These are phyloP conservation scores for Diaporthe humulicola DNA, from an alignment of 2,329 filamentous ascomycete genomes.

Conservation along the genomic window DNA sequence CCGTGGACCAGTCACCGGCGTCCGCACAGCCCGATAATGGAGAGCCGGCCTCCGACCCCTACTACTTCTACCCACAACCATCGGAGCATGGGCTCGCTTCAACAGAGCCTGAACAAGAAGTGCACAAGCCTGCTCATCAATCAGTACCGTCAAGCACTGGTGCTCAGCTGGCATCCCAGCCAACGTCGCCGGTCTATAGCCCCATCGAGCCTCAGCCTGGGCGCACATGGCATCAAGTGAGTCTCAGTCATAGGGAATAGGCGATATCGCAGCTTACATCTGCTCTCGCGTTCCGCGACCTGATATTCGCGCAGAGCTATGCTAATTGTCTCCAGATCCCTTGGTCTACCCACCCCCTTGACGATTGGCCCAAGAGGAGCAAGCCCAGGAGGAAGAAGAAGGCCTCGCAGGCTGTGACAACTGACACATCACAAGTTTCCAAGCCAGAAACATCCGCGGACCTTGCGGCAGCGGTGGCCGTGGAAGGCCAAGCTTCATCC, in stretches of 20 bases:
- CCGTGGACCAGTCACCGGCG: conserved; percentile 15
- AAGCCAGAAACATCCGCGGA: not conserved
- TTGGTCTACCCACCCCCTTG: conserved; percentile 36
- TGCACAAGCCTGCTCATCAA: conserved; percentile 2
- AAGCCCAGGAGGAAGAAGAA: conserved; percentile 38
- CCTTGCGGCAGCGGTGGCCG: not conserved
- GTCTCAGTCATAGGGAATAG: not conserved
- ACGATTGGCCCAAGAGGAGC: conserved; percentile 36
- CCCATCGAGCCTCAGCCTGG: conserved; percentile 19
- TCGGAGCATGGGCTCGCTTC: conserved; percentile 2
- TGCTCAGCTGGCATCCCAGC: conserved; percentile 7
- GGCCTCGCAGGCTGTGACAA: conserved; percentile 22
- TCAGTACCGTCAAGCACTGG: not conserved
- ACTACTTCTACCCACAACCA: conserved; percentile 10
- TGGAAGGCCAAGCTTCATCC: not conserved
- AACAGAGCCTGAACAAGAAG: conserved; percentile 2
- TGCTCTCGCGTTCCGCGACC: not conserved
- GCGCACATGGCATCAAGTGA: conserved; percentile 23
- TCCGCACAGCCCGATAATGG: conserved; percentile 6
- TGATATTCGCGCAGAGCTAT: not conserved
- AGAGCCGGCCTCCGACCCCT: not conserved
- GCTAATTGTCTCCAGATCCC: conserved; percentile 30
- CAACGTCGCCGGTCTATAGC: conserved; percentile 24
- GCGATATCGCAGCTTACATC: not conserved
- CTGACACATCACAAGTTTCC: conserved; percentile 19